Base-by-base conservation (phyloP, 345 rosid species). In the Populus tremula region DNA sequence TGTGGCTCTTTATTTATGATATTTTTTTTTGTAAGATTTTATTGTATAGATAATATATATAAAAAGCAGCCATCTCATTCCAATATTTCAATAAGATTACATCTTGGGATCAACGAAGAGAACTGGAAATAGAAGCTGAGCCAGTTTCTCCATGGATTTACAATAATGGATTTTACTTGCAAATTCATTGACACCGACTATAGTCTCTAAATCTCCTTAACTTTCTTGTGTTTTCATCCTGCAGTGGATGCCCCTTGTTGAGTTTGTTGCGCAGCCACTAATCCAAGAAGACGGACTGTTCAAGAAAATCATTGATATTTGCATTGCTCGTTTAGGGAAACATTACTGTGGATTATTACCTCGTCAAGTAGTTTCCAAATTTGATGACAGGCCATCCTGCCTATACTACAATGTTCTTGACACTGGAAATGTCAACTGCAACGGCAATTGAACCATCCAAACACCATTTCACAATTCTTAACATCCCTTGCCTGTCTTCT, bases 161-260 rank as follows among this genome's bases (percentile, higher is more conserved):
- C 20, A 33, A 2, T 17, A 23, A 18, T 21, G 6, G 63, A 67
- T 18, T 75, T 67, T 33, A 8, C 14, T 6, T 8, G 17, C 21
- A 25, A 29, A 41, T 10, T 18, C 14, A 0, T 21, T 8, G 27
- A 27, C 27, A 18, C 17, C 43, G 31, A 21, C 47, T 45, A 65
- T 14, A 31, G 25, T 7, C 21, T 35, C 38, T 27, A 1, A n/a
- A 7, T 20, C 71, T 67, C 18, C 25, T 10, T 3, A 1, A 14
- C 14, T 33, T 13, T 33, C n/a, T 16, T 1, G 39, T 29, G 2
- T 35, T 21, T 70, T 62, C 17, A 47, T 67, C 16, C 23, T 78
- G 78, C 84, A 93, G 98, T 96, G 98, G 99, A 96, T 96, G 98
- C 94, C 97, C 2, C 74, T 96, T 61, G 82, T 35, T 64, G 95